Base-by-base conservation (phyloP, 306 rosid genomes). In the Castanopsis chinensis region DNA sequence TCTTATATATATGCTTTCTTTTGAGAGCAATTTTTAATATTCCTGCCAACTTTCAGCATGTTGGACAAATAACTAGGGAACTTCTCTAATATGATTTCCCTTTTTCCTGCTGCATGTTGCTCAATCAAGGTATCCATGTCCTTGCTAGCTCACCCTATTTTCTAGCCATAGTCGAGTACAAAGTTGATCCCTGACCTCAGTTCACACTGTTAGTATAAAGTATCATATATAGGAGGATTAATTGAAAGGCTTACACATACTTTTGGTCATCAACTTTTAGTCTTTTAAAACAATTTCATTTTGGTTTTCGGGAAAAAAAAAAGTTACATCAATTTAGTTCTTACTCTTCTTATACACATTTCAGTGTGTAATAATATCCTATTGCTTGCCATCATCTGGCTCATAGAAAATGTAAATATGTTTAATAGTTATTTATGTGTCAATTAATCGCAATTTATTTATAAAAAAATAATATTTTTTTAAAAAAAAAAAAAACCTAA, bases 1-100 rank as follows among this genome's bases (percentile, higher is more conserved):
- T 72, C 87, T 89, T 79, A 84, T 14, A 14, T 3, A 88, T 81
- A 86, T 92, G 86, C 97, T 87, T 89, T 88, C 97, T 82, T 87
- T 68, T 61, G 79, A 86, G 79, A 79, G 86, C 56, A 80, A 64
- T 84, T 79, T 78, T 83, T 79, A 77, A 75, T 83, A 88, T 89
- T 91, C 92, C 70, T 65, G 58, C 9, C 28, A 4, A 30, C 76
- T 63, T 86, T 53, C 45, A 35, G 69, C 76, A 64, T 76, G 4
- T 17, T 37, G 71, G 78, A 25, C 0, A 37, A 5, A n/a, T 41
- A 41, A 11, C 45, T 41, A 52, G 69, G 53, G 37, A 25, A 32
- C 71, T 6, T 23, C 53, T 67, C 68, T 84, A 35, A 35, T 5
- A 3, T 21, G 52, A 20, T 33, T 33, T 33, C 72, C 12, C 27